Evolutionary conservation across 345 rosid species (phyloP).

Genomic region (Brassica nigra): DNA sequence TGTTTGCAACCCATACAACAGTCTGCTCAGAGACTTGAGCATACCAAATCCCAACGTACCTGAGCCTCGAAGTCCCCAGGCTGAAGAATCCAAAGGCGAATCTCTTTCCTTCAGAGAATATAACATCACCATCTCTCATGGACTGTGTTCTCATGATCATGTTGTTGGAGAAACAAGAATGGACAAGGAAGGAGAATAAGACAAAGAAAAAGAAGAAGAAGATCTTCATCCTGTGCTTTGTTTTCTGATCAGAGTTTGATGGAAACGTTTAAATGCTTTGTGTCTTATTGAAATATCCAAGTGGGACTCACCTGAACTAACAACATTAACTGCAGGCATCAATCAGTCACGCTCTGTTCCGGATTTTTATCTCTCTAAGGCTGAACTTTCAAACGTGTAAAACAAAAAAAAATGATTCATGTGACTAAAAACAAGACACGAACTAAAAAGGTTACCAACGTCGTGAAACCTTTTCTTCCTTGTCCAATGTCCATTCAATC

Average conservation of each 20-base stretch:
- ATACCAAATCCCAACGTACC: conserved; percentile 84
- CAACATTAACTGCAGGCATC: conserved; percentile 23
- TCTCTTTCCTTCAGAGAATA: conserved; percentile 44
- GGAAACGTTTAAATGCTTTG: conserved; percentile 22
- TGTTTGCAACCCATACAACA: conserved; percentile 80
- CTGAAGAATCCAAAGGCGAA: conserved; percentile 76
- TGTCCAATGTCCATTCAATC: conserved; percentile 13
- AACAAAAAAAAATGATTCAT: conserved; percentile 27
- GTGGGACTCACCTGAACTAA: conserved; percentile 33
- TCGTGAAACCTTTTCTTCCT: conserved; percentile 26
- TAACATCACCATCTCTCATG: conserved; percentile 50
- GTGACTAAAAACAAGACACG: conserved; percentile 39
- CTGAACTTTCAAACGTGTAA: conserved; percentile 12
- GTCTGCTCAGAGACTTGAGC: conserved; percentile 47
- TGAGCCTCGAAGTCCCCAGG: conserved; percentile 47
- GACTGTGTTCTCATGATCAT: conserved; percentile 36
- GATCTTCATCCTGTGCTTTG: conserved; percentile 28
- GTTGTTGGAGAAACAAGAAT: conserved; percentile 34
- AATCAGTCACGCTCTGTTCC: conserved; percentile 2
- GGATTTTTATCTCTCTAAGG: conserved; percentile 21
- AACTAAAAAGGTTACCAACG: conserved; percentile 18
- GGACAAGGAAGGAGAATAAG: conserved; percentile 14
- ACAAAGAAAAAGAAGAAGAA: conserved; percentile 27
- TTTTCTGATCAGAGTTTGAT: conserved; percentile 26
- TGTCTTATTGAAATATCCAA: conserved; percentile 11